A percentile compares a stretch with the other conserved stretches of the same genome.
phyloP scores from a whole-genome alignment of 2,329 filamentous ascomycete species.

The Colletotrichum musae region DNA sequence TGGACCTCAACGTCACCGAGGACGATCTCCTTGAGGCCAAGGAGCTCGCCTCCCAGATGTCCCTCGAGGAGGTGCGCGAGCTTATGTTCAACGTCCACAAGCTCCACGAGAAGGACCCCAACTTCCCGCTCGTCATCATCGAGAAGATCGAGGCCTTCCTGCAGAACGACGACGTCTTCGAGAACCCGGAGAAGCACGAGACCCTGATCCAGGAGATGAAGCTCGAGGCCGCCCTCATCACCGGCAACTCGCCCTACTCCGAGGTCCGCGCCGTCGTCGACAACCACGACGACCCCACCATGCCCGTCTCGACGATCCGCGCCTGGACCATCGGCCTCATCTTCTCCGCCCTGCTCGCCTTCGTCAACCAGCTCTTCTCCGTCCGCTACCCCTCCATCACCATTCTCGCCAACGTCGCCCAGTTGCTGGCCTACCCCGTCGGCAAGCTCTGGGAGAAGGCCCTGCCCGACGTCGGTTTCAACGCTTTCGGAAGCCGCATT shows the following conservation, averaged over 20 bases:
- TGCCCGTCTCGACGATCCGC: conserved; percentile 55
- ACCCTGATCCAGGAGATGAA: conserved; percentile 52
- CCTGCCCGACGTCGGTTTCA: conserved; percentile 52
- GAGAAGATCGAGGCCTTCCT: conserved; percentile 57
- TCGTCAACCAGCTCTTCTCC: conserved; percentile 55
- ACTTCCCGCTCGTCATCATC: conserved; percentile 58
- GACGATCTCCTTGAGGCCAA: conserved; percentile 62
- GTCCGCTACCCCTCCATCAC: conserved; percentile 54
- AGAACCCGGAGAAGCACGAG: conserved; percentile 54
- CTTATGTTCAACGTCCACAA: conserved; percentile 55
- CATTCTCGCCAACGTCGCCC: conserved; percentile 54
- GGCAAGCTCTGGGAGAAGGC: conserved; percentile 52
- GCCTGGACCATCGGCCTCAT: conserved; percentile 53
- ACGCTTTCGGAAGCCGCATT: conserved; percentile 50
- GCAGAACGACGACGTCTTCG: conserved; percentile 48
- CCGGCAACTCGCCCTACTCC: conserved; percentile 51
- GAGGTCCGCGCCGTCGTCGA: conserved; percentile 58
- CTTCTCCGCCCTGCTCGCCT: conserved; percentile 51
- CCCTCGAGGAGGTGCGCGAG: conserved; percentile 57
- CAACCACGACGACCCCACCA: conserved; percentile 54
- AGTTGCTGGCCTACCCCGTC: conserved; percentile 55
- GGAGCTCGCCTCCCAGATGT: conserved; percentile 58
- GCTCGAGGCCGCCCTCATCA: conserved; percentile 51
- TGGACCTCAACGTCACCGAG: conserved; percentile 59
- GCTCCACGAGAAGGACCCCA: conserved; percentile 60